These are phyloP conservation scores for Dentipellis sp. DNA, from an alignment of 768 basidiomycete genomes.

Conservation along the genomic window DNA sequence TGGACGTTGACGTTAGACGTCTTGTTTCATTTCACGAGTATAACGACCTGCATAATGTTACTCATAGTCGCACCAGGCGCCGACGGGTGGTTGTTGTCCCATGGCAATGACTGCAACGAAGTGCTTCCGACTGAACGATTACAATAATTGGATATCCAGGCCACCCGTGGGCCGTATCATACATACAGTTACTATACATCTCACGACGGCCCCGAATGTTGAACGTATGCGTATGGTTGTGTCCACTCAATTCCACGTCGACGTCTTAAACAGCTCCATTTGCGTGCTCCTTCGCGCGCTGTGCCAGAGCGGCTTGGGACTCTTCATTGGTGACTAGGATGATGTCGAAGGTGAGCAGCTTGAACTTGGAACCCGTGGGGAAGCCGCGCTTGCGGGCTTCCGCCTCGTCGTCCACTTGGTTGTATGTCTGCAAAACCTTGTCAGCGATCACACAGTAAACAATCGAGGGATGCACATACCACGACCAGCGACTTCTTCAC, in stretches of 20 bases:
- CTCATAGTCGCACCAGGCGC: not conserved
- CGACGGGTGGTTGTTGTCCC: not conserved
- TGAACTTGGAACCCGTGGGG: constrained; percentile 35
- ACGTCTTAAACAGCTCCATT: not conserved
- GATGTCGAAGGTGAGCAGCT: constrained; percentile 37
- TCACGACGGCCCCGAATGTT: not conserved
- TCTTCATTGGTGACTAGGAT: constrained; percentile 35
- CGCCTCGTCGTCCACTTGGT: constrained; percentile 41
- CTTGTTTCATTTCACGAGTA: not conserved
- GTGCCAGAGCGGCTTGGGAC: constrained; percentile 22
- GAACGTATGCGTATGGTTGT: not conserved
- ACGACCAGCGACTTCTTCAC: constrained; percentile 73
- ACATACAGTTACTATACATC: not conserved
- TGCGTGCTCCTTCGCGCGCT: not conserved
- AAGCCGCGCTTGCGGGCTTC: constrained; percentile 51
- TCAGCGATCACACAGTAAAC: not conserved
- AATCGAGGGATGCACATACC: constrained; percentile 31
- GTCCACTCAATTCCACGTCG: not conserved
- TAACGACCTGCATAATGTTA: not conserved
- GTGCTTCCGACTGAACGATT: not conserved
- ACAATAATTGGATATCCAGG: not conserved
- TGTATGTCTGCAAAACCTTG: constrained; percentile 32
- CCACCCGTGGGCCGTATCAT: no score
- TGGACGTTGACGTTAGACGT: not conserved
- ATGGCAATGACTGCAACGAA: not conserved